phyloP scores from a whole-genome alignment of 2,329 filamentous ascomycete genomes.

The Arthroderma sp. region DNA sequence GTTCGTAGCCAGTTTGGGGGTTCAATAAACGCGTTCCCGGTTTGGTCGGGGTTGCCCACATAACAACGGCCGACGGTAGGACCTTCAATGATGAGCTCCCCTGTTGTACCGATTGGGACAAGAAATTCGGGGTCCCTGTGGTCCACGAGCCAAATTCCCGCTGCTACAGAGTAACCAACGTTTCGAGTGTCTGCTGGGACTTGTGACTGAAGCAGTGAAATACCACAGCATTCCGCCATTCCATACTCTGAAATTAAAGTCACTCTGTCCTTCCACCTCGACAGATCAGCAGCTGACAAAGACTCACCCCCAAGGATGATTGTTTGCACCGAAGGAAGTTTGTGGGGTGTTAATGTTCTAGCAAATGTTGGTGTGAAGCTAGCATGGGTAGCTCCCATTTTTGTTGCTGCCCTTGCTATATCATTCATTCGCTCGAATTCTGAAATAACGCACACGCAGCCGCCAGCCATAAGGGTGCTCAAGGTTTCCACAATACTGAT shows the following conservation, averaged over 20 bases:
- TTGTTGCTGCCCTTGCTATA: constrained; percentile 16
- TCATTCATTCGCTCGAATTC: constrained; percentile 31
- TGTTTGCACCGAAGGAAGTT: constrained; percentile 19
- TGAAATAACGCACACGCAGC: constrained; percentile 34
- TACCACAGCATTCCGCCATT: constrained; percentile 12
- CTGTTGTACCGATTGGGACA: constrained; percentile 23
- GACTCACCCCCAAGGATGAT: constrained; percentile 28
- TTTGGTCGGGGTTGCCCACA: constrained; percentile 14
- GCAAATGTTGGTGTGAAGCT: constrained; percentile 37
- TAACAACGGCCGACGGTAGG: constrained; percentile 26
- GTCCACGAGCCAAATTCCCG: constrained; percentile 14
- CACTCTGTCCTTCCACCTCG: constrained; percentile 14
- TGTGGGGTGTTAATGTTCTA: constrained; percentile 16
- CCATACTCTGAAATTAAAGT: constrained; percentile 12
- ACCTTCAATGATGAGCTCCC: constrained; percentile 29
- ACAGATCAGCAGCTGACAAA: constrained; percentile 20
- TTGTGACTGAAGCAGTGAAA: constrained; percentile 2
- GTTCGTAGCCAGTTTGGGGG: constrained; percentile 10
- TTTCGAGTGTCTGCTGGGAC: not conserved
- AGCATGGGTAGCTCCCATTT: constrained; percentile 34
- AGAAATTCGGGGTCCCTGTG: constrained; percentile 10
- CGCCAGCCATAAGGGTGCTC: constrained; percentile 24
- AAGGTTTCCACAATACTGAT: constrained; percentile 26
- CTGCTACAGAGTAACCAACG: too few species aligned
- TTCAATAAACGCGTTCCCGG: constrained; percentile 11